Percentiles rank a stretch among this genome's conserved stretches.
Evolutionary conservation across 257 asterid genomes (phyloP).

Genomic region (Solanum lycopersicoides): DNA sequence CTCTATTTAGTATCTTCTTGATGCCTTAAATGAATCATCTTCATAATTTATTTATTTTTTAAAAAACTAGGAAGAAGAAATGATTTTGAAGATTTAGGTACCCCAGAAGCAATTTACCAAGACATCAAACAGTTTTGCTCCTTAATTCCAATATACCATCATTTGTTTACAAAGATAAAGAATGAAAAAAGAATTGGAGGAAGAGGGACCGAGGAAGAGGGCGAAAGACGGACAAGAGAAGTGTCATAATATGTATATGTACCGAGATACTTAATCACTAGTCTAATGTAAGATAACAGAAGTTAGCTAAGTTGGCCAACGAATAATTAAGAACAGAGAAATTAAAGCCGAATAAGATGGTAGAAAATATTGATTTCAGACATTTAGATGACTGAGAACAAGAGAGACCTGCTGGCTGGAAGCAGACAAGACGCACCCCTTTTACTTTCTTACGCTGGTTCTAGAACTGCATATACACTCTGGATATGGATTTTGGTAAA

Average conservation of each 20-base stretch:
- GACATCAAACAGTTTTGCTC: neutral
- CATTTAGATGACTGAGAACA: neutral
- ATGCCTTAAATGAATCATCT: neutral
- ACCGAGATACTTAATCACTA: neutral
- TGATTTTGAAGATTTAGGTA: neutral
- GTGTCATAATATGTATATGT: neutral
- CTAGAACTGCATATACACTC: conserved; percentile 69
- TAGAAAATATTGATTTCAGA: neutral
- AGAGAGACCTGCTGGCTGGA: neutral
- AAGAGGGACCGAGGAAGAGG: neutral
- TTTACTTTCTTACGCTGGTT: conserved; percentile 9
- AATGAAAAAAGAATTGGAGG: neutral
- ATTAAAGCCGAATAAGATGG: neutral
- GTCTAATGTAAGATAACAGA: neutral
- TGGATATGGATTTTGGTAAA: conserved; percentile 85
- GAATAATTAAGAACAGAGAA: neutral
- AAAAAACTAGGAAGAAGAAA: neutral
- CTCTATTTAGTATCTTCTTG: neutral
- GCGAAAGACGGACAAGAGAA: neutral
- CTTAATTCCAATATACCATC: neutral
- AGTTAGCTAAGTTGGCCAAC: neutral
- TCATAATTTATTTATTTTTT: too few species aligned
- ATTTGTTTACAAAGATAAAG: neutral
- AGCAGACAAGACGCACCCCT: neutral
- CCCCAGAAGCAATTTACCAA: neutral